Evolutionary conservation across 768 basidiomycete genomes (phyloP), one percentile per base, ranked within the genome.

Genomic region (Boletus reticuloceps): DNA sequence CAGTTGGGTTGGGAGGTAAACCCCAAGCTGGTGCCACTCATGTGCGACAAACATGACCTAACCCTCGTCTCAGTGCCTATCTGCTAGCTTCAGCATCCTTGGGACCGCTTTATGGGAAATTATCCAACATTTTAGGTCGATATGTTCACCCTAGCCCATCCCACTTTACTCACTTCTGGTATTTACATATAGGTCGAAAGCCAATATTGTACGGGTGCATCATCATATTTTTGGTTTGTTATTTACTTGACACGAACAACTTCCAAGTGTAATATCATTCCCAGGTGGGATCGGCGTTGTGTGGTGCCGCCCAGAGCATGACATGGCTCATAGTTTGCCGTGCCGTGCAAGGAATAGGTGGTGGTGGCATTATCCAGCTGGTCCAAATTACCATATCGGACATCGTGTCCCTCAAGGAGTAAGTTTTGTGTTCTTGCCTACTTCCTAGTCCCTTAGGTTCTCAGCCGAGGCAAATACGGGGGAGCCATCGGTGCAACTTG

Each of bases 1-100:
- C 55, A 72, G 76, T 14, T 82, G 80, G 81, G 77, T 82, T 10
- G 77, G 78, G 41, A 78, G 71, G 76, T 76, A 49, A 14, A 61
- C 47, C 40, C 34, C 16, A 31, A 16, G 9, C 13, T 34, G 16
- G 13, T 52, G 17, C 44, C 47, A 25, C 25, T 31, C 6, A 25
- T 22, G 14, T 11, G 16, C 34, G 27, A 14, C 25, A 36, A 27
- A 16, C 10, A 14, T 45, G 29, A 40, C 40, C 31, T 20, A 36
- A 34, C 36, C 12, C n/a, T 52, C 16, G 22, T 34, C 37, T 20
- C 50, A 79, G 78, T 54, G 74, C 79, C 27, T 82, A 81, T 56
- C 68, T 82, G 17, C 70, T 82, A n/a, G 72, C 77, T 1, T 69
- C 75, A 14, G 72, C 75, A 32, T 61, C 76, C 2, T 62, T 79